A percentile compares a stretch with the other conserved stretches of the same genome.
Evolutionary conservation across 225 moss, liverwort and hornwort genomes (phyloP).

Genomic region (Pleurozium schreberi): DNA sequence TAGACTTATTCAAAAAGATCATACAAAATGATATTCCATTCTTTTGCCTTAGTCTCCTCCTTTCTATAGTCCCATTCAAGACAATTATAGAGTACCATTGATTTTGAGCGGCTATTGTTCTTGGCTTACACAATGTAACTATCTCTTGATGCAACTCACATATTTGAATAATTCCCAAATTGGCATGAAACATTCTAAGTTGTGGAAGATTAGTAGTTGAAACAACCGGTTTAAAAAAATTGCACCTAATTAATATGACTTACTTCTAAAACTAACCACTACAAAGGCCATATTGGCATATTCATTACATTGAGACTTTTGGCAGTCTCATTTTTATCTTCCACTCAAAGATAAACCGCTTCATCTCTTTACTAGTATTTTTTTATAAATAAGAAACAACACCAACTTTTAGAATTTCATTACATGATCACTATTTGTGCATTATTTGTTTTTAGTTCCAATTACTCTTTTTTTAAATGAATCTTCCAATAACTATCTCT

Average conservation of each 20-base stretch:
- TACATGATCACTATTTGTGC: too few species aligned
- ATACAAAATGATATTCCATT: neutral
- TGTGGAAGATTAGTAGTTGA: neutral
- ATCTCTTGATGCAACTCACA: neutral
- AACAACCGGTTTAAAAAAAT: neutral
- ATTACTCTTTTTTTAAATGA: too few species aligned
- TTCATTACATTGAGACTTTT: too few species aligned
- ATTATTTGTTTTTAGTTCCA: too few species aligned
- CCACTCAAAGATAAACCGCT: too few species aligned
- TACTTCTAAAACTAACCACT: neutral
- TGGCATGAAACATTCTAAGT: neutral
- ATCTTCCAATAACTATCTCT: too few species aligned
- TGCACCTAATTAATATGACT: neutral
- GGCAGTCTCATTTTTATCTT: too few species aligned
- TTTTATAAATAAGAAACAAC: too few species aligned
- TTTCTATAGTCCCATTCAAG: neutral
- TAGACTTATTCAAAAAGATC: neutral
- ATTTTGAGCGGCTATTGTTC: accelerated
- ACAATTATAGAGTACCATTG: neutral
- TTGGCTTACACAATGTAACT: accelerated
- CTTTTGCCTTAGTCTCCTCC: neutral
- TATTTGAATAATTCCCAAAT: neutral
- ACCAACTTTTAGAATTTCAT: too few species aligned
- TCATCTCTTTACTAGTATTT: too few species aligned
- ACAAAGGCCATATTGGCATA: too few species aligned